phyloP scores from a whole-genome alignment of 768 basidiomycete genomes.

The Boletus huronensis region DNA sequence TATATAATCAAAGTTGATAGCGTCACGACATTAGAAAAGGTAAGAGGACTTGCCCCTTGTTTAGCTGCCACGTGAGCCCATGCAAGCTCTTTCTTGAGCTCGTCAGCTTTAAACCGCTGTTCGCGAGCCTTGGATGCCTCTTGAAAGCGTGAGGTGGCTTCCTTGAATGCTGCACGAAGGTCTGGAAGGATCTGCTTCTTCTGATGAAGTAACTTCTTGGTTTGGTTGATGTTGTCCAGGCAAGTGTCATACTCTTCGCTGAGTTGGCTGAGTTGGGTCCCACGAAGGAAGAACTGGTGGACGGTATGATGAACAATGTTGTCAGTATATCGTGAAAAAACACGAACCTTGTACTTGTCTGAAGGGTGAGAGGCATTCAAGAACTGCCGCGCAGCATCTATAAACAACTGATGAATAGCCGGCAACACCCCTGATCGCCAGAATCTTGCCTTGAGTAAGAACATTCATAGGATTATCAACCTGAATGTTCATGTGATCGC shows the following conservation, averaged over 20 bases:
- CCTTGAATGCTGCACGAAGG: slow-evolving; percentile 54
- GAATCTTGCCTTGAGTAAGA: slow-evolving; percentile 67
- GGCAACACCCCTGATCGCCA: neutral
- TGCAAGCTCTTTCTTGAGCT: slow-evolving; percentile 75
- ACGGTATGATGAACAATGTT: slow-evolving; percentile 1
- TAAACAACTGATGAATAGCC: neutral
- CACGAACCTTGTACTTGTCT: slow-evolving; percentile 84
- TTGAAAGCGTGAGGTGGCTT: slow-evolving; percentile 56
- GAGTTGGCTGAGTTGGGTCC: slow-evolving; percentile 88
- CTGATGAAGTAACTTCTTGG: slow-evolving; percentile 58
- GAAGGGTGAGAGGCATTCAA: slow-evolving; percentile 73
- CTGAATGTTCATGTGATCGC: slow-evolving; percentile 95
- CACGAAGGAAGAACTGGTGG: slow-evolving; percentile 85
- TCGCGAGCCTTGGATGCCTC: slow-evolving; percentile 74
- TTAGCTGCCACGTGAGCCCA: slow-evolving; percentile 84
- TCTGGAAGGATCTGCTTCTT: slow-evolving; percentile 81
- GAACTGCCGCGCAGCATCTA: slow-evolving; percentile 58
- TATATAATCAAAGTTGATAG: slow-evolving; percentile 13
- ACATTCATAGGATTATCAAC: slow-evolving; percentile 97
- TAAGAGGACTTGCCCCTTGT: slow-evolving; percentile 46
- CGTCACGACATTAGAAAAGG: neutral
- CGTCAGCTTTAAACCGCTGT: slow-evolving; percentile 62
- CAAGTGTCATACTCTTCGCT: slow-evolving; percentile 82
- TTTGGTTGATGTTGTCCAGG: slow-evolving; percentile 66
- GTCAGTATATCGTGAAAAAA: neutral